Evolutionary conservation across 352 stramenopile species (phyloP).

Genomic region (Globisporangium cederbergense): DNA sequence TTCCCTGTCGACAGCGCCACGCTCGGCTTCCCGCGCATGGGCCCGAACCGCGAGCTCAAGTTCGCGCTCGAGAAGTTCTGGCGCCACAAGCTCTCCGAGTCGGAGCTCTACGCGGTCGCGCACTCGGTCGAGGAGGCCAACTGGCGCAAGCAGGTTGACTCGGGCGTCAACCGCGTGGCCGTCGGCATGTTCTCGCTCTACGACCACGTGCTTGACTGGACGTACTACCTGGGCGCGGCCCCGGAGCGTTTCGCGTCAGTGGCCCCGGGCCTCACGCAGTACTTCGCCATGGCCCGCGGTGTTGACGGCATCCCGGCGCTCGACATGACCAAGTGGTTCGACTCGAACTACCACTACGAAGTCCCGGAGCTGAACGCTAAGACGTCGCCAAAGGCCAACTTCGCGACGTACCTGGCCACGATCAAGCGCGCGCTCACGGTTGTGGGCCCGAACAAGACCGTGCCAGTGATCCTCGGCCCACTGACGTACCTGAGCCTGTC

Average conservation of each 20-base stretch:
- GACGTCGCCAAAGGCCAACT: conserved; percentile 75
- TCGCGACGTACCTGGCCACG: conserved; percentile 59
- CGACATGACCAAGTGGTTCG: conserved; percentile 95
- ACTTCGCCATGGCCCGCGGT: conserved; percentile 91
- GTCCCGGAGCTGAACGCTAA: conserved; percentile 86
- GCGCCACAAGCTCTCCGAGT: conserved; percentile 74
- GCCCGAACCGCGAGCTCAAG: conserved; percentile 92
- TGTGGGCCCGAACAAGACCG: conserved; percentile 79
- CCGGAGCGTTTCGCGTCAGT: conserved; percentile 77
- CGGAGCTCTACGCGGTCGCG: conserved; percentile 78
- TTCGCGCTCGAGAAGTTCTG: conserved; percentile 93
- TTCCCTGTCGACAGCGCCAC: conserved; percentile 68
- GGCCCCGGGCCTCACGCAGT: conserved; percentile 52
- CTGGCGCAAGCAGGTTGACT: conserved; percentile 82
- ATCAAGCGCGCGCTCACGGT: conserved; percentile 78
- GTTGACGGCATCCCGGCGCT: conserved; percentile 88
- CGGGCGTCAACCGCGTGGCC: conserved; percentile 73
- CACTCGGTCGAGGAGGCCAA: conserved; percentile 77
- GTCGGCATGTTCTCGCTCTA: conserved; percentile 90
- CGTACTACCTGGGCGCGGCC: conserved; percentile 74
- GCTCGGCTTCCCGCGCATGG: conserved; percentile 91
- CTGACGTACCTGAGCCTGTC: conserved; percentile 79
- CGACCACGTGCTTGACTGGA: conserved; percentile 90
- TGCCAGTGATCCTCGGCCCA: conserved; percentile 79
- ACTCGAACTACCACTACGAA: conserved; percentile 96